Evolutionary conservation across 495 filamentous ascomycete species (phyloP).

Genomic region (Xylona heveae): DNA sequence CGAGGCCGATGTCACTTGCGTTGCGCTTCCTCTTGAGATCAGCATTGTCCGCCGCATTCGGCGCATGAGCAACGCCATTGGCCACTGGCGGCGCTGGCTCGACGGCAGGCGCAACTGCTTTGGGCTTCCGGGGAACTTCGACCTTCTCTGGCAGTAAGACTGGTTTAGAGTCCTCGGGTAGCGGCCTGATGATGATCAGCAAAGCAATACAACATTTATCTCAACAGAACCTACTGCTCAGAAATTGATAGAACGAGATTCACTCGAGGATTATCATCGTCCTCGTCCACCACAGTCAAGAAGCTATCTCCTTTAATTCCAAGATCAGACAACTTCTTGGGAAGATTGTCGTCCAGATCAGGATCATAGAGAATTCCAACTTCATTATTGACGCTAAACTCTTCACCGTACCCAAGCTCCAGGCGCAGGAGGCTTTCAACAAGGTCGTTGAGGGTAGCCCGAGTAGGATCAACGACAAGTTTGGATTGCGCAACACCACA

Average conservation of each 20-base stretch:
- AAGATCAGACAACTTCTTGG: constrained; percentile 57
- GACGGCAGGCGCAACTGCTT: no score
- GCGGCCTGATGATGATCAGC: constrained; percentile 9
- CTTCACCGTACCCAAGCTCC: constrained; percentile 62
- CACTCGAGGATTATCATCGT: constrained; percentile 59
- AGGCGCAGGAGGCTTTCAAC: constrained; percentile 49
- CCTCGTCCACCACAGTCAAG: constrained; percentile 68
- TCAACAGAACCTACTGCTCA: constrained; percentile 17
- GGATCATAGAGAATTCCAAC: constrained; percentile 64
- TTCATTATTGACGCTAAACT: constrained; percentile 55
- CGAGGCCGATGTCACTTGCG: constrained; percentile 19
- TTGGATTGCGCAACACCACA: constrained; percentile 53
- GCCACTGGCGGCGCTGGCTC: not conserved
- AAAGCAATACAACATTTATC: constrained; percentile 7
- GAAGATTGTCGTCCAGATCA: constrained; percentile 70
- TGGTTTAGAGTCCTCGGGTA: constrained; percentile 20
- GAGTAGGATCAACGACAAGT: constrained; percentile 43
- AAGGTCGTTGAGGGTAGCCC: constrained; percentile 63
- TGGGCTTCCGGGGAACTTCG: constrained; percentile 30
- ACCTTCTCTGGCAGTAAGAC: constrained; percentile 22
- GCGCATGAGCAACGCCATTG: not conserved
- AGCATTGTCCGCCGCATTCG: not conserved
- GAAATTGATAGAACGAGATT: constrained; percentile 51
- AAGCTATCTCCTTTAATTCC: constrained; percentile 53
- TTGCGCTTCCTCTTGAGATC: constrained; percentile 22